Evolutionary conservation across 129 eudicot species (phyloP), one percentile per base, ranked within the genome.

Genomic region (Logfia minima): DNA sequence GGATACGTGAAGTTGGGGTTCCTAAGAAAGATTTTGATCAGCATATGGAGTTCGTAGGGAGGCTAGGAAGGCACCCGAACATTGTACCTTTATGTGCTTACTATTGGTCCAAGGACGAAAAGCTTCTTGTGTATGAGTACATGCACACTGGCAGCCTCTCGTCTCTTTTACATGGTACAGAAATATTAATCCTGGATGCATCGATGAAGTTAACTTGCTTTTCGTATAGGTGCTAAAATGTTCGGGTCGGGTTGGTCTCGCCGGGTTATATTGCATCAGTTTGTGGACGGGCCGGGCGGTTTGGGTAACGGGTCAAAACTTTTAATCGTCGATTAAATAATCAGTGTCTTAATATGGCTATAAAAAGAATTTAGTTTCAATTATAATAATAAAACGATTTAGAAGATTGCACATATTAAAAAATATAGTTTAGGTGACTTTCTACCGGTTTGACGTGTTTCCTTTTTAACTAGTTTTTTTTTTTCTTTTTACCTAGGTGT

Each of bases 61-160:
- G 63, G 72, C 34, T 93, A 31, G 85, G 96, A 17, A 86, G 77
- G 70, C 97, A 91, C 60, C 89, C 89, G 1, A 91, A 94, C 68
- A 76, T 94, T 23, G 90, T 89, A 62, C 91, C 93, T 1, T 68
- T 89, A 13, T 84, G 85, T 43, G 98, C 98, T 66, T 94, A 91
- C 74, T 91, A 94, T 61, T 89, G 66, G 69, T 94, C 98, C 21
- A 94, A 94, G 64, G 98, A 94, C 71, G 98, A 94, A 84, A 94
- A 89, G 86, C 97, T 94, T 81, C 93, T 94, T 35, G 98, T 94
- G 35, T 88, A 80, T 13, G 96, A 91, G 73, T 89, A 91, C 83
- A 82, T 89, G 86, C 87, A 88, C 26, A 82, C 84, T 2, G 88
- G 93, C 28, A 94, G 97, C 88, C 81, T 94, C 75, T 87, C 96